A percentile compares a stretch with the other conserved stretches of the same genome.
Conservation (phyloP, 2,329 filamentous ascomycete species). For the Sarocladiaceae sp. region DNA sequence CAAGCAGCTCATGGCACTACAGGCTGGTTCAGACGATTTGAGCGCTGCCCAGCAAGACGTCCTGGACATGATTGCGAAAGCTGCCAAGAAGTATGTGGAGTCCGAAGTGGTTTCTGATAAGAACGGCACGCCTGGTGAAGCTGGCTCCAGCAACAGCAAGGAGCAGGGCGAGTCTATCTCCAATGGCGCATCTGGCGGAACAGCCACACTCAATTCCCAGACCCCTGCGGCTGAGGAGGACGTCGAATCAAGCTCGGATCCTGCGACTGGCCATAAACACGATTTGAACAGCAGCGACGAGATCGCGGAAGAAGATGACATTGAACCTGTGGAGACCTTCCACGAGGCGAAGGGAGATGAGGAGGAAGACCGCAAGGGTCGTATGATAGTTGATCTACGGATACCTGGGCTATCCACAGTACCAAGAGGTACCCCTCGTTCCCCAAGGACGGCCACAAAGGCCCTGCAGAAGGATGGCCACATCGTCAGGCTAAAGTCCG, state of each 20-base stretch:
- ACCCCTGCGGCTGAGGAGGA: neutral
- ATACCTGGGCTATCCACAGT: neutral
- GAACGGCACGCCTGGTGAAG: neutral
- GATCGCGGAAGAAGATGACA: constrained; percentile 43
- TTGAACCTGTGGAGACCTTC: constrained; percentile 30
- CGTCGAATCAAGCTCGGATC: neutral
- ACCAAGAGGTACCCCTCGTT: too few relatives aligned
- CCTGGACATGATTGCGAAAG: constrained; percentile 43
- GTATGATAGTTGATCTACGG: neutral
- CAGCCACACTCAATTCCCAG: neutral
- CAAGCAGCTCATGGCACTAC: constrained; percentile 33
- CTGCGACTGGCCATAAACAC: neutral
- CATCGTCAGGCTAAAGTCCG: neutral
- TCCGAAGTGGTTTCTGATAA: constrained; percentile 15
- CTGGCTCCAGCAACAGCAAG: neutral
- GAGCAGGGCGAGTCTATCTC: neutral
- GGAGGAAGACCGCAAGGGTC: constrained; percentile 17
- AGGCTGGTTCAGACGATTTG: constrained; percentile 30
- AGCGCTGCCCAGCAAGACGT: constrained; percentile 36
- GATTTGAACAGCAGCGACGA: constrained; percentile 19
- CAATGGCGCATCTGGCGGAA: neutral
- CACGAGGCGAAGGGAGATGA: constrained; percentile 21
- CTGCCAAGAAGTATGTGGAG: constrained; percentile 44
- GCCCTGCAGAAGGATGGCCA: neutral
- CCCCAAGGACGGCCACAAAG: too few relatives aligned